Conservation (phyloP, 495 filamentous ascomycete species). For the Friedmanniomyces endolithicus region DNA sequence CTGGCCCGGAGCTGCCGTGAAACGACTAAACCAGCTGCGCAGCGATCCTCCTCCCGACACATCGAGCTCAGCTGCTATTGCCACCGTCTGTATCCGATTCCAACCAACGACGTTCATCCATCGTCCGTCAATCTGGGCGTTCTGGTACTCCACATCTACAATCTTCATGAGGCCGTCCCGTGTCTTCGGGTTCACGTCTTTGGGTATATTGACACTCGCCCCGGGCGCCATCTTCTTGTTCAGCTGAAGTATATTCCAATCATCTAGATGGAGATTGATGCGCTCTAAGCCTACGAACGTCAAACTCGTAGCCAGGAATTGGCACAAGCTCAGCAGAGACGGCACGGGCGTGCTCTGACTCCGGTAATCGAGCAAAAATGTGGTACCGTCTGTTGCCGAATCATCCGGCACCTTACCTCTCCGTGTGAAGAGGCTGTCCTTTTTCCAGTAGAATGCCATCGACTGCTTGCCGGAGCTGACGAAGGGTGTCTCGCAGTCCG, state of each 20-base stretch:
- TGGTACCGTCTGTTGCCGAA: slow-evolving; percentile 55
- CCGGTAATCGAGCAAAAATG: slow-evolving; percentile 85
- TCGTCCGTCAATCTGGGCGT: slow-evolving; percentile 76
- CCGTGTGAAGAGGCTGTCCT: slow-evolving; percentile 83
- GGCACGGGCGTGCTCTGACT: slow-evolving; percentile 76
- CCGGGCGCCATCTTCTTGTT: slow-evolving; percentile 75
- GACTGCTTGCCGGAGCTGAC: slow-evolving; percentile 80
- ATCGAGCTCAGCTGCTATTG: slow-evolving; percentile 12
- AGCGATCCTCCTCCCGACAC: slow-evolving; percentile 44
- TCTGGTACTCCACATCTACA: slow-evolving; percentile 56
- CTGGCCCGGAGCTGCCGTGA: slow-evolving; percentile 38
- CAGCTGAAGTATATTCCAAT: slow-evolving; percentile 63
- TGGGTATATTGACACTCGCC: slow-evolving; percentile 57
- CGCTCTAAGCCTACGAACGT: slow-evolving; percentile 84
- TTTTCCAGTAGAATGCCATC: slow-evolving; percentile 99
- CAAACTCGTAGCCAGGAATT: slow-evolving; percentile 87
- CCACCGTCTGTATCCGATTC: slow-evolving; percentile 31
- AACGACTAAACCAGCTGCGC: slow-evolving; percentile 66
- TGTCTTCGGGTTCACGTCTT: slow-evolving; percentile 67
- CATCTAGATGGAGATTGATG: slow-evolving; percentile 84
- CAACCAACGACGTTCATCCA: slow-evolving; percentile 85
- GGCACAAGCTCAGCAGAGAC: slow-evolving; percentile 66
- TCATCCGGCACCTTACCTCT: slow-evolving; percentile 53
- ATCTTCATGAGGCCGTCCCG: slow-evolving; percentile 78
- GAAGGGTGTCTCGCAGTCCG: slow-evolving; percentile 95